A percentile compares a stretch with the other conserved stretches of the same genome.
Conservation (phyloP, 768 basidiomycete genomes). For the Gymnopilus dilepis region DNA sequence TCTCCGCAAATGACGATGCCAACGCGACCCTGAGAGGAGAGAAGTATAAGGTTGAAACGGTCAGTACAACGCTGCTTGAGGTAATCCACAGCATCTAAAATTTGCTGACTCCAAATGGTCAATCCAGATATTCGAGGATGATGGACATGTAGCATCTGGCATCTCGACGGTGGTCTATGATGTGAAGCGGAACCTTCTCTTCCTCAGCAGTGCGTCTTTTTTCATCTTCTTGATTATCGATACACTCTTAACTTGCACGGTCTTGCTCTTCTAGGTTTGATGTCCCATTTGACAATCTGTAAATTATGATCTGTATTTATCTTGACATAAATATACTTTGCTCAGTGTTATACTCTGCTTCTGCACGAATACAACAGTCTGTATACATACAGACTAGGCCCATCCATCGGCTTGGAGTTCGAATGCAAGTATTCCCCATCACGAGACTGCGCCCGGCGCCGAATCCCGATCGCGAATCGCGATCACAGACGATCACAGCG, state of each 20-base stretch:
- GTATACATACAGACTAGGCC: too few relatives aligned
- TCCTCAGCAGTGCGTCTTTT: slow-evolving; percentile 52
- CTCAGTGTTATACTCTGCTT: too few relatives aligned
- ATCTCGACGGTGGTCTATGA: slow-evolving; percentile 60
- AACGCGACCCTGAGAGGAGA: slow-evolving; percentile 51
- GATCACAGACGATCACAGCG: too few relatives aligned
- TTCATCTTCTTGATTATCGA: not conserved
- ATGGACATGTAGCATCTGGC: slow-evolving; percentile 54
- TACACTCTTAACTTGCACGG: not conserved
- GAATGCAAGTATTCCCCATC: too few relatives aligned
- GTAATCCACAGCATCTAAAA: too few relatives aligned
- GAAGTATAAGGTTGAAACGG: slow-evolving; percentile 55
- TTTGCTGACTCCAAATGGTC: too few relatives aligned
- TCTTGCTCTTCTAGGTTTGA: slow-evolving; percentile 14
- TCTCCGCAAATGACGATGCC: slow-evolving; percentile 51
- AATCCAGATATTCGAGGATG: slow-evolving; percentile 53
- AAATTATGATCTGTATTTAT: slow-evolving; percentile 13
- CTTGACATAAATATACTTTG: not conserved
- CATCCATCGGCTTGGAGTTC: too few relatives aligned
- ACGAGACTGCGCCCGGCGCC: too few relatives aligned
- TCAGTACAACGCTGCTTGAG: slow-evolving; percentile 29
- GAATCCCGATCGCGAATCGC: too few relatives aligned
- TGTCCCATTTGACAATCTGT: slow-evolving; percentile 23
- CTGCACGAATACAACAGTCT: too few relatives aligned
- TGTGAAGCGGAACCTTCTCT: slow-evolving; percentile 47